Base-by-base conservation (phyloP, 108 stramenopile genomes). In the Pseudonitzschia multistriata region DNA sequence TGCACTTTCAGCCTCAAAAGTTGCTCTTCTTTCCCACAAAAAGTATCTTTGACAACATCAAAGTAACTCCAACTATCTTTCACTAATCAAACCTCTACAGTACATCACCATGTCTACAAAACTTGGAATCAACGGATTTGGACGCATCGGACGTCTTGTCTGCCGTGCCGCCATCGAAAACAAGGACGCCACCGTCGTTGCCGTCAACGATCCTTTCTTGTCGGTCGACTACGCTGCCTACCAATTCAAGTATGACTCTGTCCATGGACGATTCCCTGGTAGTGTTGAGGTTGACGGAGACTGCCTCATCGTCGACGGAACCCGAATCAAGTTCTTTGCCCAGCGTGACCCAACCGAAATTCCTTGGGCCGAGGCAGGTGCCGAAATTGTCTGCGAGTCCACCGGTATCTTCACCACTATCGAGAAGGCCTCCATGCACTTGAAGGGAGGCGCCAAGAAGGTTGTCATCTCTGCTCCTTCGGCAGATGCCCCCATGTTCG, bases 191-290 rank as follows among this genome's bases (percentile, higher is more conserved):
- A 79, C 87, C 49, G 88, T 97, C 35, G 91, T 91, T 5, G 97
- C 96, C 40, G 93, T 99, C 79, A 99, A 99, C 85, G 98, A 95
- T 61, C 93, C 93, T 11, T 94, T 94, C 79, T 81, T 94, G 56
- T 62, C 75, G 60, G 62, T 88, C 65, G 85, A 94, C 45, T 94
- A 95, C 67, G 91, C 95, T 63, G 85, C 84, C 45, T 98, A 99
- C 88, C 91, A 94, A 76, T 91, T 99, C 91, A 92, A 97, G 87
- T 91, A 97, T 72, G 98, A 99, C 79, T 89, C 97, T 49, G 94
- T 96, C 49, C 98, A 99, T 71, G 98, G 98, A 47, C 74, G 71
- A 10, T 98, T 82, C 79, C 76, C 85, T 24, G 95, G 96, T 28
- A 85, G 84, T 49, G 85, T 93, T 71, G 80, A 81, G 28, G 80